These are phyloP conservation scores for Diversispora epigaea DNA, from an alignment of 192 early-diverging fungal genomes.

Conservation along the genomic window DNA sequence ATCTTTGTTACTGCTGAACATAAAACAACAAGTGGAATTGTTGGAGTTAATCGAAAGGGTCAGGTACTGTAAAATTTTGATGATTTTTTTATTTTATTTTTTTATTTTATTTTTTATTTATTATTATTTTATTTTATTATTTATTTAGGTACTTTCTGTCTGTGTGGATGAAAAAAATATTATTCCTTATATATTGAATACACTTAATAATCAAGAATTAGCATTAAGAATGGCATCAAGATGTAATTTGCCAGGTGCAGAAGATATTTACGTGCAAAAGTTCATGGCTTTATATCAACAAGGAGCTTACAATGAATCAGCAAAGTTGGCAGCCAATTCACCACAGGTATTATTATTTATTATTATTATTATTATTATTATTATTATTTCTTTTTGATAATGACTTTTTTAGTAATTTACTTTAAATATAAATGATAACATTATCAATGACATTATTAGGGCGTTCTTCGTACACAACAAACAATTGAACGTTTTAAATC, in stretches of 20 bases:
- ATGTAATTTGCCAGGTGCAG: slow-evolving; percentile 88
- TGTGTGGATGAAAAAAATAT: slow-evolving; percentile 86
- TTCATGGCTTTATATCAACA: slow-evolving; percentile 82
- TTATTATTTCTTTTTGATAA: neutral
- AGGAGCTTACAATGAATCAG: slow-evolving; percentile 83
- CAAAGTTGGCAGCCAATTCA: slow-evolving; percentile 93
- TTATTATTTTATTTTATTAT: neutral
- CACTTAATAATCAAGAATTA: slow-evolving; percentile 81
- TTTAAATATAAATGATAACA: neutral
- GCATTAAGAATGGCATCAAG: slow-evolving; percentile 89
- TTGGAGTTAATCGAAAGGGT: slow-evolving; percentile 95
- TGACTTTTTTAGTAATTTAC: neutral
- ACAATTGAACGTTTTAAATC: slow-evolving; percentile 95
- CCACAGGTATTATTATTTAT: slow-evolving; percentile 59
- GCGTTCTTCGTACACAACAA: slow-evolving; percentile 89
- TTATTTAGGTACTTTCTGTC: slow-evolving; percentile 84
- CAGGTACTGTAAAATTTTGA: slow-evolving; percentile 51
- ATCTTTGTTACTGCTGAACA: slow-evolving; percentile 96
- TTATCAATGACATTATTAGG: slow-evolving; percentile 45
- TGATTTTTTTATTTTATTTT: neutral
- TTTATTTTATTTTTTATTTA: slow-evolving; percentile 6
- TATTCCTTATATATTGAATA: slow-evolving; percentile 87
- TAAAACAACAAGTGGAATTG: slow-evolving; percentile 80
- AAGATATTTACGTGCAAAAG: slow-evolving; percentile 86
- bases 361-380: neutral